A percentile compares a stretch with the other conserved stretches of the same genome.
phyloP scores from a whole-genome alignment of 1,284 basidiomycete species.

The Fereydounia khargensis region DNA sequence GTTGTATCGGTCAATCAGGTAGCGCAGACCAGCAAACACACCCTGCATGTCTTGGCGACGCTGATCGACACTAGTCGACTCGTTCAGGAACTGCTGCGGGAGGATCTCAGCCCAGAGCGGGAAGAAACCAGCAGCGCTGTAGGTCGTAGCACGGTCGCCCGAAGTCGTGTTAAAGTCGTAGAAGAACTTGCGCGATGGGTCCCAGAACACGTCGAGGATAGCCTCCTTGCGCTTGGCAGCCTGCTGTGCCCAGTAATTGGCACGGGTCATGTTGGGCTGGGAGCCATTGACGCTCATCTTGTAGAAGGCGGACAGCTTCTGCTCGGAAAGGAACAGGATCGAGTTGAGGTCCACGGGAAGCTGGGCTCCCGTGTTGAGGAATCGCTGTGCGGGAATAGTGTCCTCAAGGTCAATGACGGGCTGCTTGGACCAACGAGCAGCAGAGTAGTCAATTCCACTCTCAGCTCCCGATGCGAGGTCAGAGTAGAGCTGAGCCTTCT shows the following conservation, averaged over 20 bases:
- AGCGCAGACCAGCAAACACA: slow-evolving; percentile 72
- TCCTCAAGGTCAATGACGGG: slow-evolving; percentile 61
- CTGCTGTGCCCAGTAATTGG: slow-evolving; percentile 64
- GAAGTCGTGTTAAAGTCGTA: slow-evolving; percentile 68
- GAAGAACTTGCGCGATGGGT: slow-evolving; percentile 74
- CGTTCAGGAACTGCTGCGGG: slow-evolving; percentile 68
- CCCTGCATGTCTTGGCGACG: slow-evolving; percentile 56
- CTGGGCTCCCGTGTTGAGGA: slow-evolving; percentile 70
- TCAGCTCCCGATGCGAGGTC: slow-evolving; percentile 86
- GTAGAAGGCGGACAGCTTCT: slow-evolving; percentile 55
- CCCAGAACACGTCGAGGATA: slow-evolving; percentile 84
- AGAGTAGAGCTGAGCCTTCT: slow-evolving; percentile 73
- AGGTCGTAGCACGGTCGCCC: slow-evolving; percentile 60
- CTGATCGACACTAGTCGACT: slow-evolving; percentile 57
- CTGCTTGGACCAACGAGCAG: slow-evolving; percentile 61
- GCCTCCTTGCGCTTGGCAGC: slow-evolving; percentile 67
- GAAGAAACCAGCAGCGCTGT: slow-evolving; percentile 74
- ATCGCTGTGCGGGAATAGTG: slow-evolving; percentile 65
- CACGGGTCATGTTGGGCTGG: slow-evolving; percentile 50
- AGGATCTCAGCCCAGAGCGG: slow-evolving; percentile 83
- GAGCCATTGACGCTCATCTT: slow-evolving; percentile 63
- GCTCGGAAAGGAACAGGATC: slow-evolving; percentile 65
- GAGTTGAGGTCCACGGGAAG: slow-evolving; percentile 80
- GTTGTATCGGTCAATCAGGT: slow-evolving; percentile 77
- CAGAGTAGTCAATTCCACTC: slow-evolving; percentile 63